These are phyloP conservation scores for Phyllosticta ampelicida DNA, from an alignment of 2,329 filamentous ascomycete species.

Conservation along the genomic window DNA sequence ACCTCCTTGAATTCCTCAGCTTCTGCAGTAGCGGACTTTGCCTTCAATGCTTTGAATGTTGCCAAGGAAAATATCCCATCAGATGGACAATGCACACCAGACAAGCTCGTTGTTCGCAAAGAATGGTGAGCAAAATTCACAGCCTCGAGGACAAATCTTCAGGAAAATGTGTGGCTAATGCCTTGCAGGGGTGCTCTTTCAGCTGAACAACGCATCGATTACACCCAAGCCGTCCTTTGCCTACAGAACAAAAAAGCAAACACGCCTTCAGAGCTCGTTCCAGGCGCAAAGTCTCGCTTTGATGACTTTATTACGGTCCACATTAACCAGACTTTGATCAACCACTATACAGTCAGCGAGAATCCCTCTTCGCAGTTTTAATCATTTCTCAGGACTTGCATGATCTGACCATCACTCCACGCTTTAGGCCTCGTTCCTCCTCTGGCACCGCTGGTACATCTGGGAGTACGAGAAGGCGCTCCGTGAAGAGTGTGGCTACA, in stretches of 20 bases:
- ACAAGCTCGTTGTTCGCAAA: slow-evolving; percentile 6
- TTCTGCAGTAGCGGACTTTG: not conserved
- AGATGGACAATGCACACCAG: not conserved
- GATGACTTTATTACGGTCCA: slow-evolving; percentile 28
- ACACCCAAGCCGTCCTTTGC: slow-evolving; percentile 27
- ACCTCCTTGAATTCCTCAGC: not conserved
- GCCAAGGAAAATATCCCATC: not conserved
- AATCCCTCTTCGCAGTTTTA: not conserved
- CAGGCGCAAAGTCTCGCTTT: slow-evolving; percentile 25
- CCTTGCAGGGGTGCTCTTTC: not conserved
- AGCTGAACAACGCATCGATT: slow-evolving; percentile 21
- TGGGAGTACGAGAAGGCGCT: slow-evolving; percentile 34
- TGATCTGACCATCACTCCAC: slow-evolving; percentile 1
- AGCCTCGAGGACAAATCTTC: not conserved
- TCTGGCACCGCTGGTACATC: slow-evolving; percentile 34
- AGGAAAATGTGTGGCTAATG: not conserved
- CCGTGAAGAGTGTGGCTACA: slow-evolving; percentile 33
- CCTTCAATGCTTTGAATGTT: not conserved
- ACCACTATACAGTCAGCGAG: slow-evolving; percentile 23
- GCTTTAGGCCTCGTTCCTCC: slow-evolving; percentile 22
- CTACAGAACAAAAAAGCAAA: slow-evolving; percentile 21
- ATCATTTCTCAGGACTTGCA: not conserved
- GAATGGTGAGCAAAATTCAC: not conserved
- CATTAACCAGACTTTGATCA: slow-evolving; percentile 24
- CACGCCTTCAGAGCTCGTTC: slow-evolving; percentile 18